phyloP scores from a whole-genome alignment of 1,139 yeast genomes.

The Oligophagozyma castellii region DNA sequence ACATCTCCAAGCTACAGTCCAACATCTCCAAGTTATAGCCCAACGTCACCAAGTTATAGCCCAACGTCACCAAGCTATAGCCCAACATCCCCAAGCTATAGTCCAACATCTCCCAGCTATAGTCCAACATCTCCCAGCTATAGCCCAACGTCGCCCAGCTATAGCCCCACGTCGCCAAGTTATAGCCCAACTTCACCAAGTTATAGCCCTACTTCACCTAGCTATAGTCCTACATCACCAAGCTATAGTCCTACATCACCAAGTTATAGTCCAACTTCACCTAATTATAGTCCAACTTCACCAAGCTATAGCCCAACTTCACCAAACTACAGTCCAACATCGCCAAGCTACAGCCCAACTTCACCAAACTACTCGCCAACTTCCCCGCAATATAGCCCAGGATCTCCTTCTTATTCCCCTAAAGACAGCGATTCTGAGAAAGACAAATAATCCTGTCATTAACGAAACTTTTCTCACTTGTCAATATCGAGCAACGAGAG shows the following conservation, averaged over 20 bases:
- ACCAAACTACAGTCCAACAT: constrained; percentile 37
- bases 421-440: constrained; percentile 25
- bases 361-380: constrained; percentile 44
- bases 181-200: constrained; percentile 45
- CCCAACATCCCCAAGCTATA: constrained; percentile 50
- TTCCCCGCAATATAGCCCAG: constrained; percentile 39
- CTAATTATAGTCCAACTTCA: constrained; percentile 40
- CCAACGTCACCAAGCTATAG: constrained; percentile 48
- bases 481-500: too few species aligned
- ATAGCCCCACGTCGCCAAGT: constrained; percentile 45
- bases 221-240: constrained; percentile 47
- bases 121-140: constrained; percentile 49
- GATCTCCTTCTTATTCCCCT: constrained; percentile 43
- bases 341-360: constrained; percentile 39
- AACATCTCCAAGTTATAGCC: constrained; percentile 47
- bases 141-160: constrained; percentile 42
- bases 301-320: constrained; percentile 40
- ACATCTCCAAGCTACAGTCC: constrained; percentile 49
- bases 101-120: constrained; percentile 48
- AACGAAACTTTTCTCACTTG: too few species aligned
- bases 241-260: constrained; percentile 49
- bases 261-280: constrained; percentile 39
- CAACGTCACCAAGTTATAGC: constrained; percentile 45
- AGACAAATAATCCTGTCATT: constrained; percentile 7
- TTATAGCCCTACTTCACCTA: constrained; percentile 48